Conservation (phyloP, 2,329 filamentous ascomycete species). For the Microdochium trichocladiopsis region DNA sequence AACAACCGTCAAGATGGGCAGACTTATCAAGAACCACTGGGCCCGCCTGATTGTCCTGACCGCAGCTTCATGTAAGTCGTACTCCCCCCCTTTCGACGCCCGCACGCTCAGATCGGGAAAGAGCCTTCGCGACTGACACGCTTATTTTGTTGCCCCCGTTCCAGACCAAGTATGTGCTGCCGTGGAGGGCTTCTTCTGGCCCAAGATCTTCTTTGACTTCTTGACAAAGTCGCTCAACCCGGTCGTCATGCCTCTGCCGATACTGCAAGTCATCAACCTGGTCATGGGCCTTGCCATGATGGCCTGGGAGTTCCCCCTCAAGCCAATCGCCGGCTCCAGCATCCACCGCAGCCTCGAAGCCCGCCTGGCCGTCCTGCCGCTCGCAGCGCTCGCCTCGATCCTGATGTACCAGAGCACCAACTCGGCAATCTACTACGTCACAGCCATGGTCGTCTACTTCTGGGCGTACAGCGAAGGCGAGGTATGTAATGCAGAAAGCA, state of each 20-base stretch:
- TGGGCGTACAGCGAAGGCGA: slow-evolving; percentile 98
- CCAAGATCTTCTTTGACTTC: slow-evolving; percentile 98
- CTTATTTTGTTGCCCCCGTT: not conserved
- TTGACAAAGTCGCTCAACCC: slow-evolving; percentile 82
- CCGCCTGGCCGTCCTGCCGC: slow-evolving; percentile 73
- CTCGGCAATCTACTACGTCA: slow-evolving; percentile 82
- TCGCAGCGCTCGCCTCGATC: slow-evolving; percentile 66
- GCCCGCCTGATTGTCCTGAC: slow-evolving; percentile 88
- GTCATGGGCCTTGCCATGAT: slow-evolving; percentile 71
- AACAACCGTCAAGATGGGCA: slow-evolving; percentile 63
- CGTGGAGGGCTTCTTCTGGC: slow-evolving; percentile 91
- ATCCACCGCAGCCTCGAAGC: slow-evolving; percentile 86
- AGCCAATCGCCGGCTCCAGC: slow-evolving; percentile 65
- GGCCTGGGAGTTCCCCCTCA: slow-evolving; percentile 86
- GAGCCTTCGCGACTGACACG: not conserved
- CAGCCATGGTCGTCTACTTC: slow-evolving; percentile 83
- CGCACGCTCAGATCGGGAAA: too few species aligned
- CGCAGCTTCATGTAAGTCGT: slow-evolving; percentile 51
- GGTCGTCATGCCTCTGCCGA: slow-evolving; percentile 79
- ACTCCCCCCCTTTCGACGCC: not conserved
- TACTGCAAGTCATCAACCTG: slow-evolving; percentile 86
- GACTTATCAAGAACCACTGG: slow-evolving; percentile 99
- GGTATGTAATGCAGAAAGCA: slow-evolving; percentile 45
- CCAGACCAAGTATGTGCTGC: slow-evolving; percentile 81
- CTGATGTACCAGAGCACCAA: slow-evolving; percentile 92